phyloP scores from a whole-genome alignment of 2,329 filamentous ascomycete species.

The Cadophora gregata region DNA sequence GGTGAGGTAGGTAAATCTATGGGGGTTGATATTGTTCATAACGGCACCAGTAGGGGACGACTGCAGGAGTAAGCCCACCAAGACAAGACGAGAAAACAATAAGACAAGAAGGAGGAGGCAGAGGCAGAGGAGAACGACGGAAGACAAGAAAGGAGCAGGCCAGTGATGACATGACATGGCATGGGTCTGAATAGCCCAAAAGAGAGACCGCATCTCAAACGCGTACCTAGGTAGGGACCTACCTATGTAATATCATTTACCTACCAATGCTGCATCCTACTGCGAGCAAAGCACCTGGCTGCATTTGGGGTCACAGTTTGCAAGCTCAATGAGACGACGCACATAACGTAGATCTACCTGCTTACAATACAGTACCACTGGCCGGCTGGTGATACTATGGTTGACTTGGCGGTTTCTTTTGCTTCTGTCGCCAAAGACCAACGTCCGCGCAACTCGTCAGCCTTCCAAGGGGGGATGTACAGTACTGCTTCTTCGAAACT shows the following conservation, averaged over 20 bases:
- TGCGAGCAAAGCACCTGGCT: not conserved
- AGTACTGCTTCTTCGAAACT: not conserved
- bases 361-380: not conserved
- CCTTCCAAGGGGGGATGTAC: not conserved
- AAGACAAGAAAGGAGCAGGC: not conserved
- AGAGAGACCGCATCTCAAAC: not conserved
- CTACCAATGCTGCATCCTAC: too few relatives aligned
- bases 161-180: not conserved
- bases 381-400: not conserved
- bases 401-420: conserved; percentile 12
- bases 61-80: not conserved
- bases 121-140: too few relatives aligned
- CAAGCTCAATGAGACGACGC: too few relatives aligned
- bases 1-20: not conserved
- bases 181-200: not conserved
- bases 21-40: too few relatives aligned
- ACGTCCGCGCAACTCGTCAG: conserved; percentile 1
- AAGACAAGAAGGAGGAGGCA: too few relatives aligned
- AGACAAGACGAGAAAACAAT: not conserved
- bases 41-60: not conserved
- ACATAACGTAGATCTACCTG: too few relatives aligned
- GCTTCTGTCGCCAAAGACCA: conserved; percentile 1
- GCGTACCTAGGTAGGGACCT: not conserved
- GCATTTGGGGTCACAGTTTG: not conserved
- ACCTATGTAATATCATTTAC: too few relatives aligned